Percentiles rank a stretch among this genome's conserved stretches.
These are phyloP conservation scores for Aspergillus ibericus DNA, from an alignment of 2,329 filamentous ascomycete genomes.

Conservation along the genomic window DNA sequence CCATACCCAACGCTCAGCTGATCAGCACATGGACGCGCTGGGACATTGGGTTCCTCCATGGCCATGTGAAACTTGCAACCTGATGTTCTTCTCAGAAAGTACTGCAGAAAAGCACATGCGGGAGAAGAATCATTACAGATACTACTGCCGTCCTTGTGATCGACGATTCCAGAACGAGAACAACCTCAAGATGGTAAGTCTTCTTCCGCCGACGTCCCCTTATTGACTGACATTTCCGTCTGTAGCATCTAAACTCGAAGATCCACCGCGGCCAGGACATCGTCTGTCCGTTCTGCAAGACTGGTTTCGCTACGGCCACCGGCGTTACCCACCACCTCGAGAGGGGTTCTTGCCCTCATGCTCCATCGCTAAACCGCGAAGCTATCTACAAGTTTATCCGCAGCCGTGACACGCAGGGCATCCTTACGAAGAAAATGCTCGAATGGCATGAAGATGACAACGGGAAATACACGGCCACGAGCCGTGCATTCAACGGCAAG, in stretches of 20 bases:
- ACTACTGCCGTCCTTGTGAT: slow-evolving; percentile 34
- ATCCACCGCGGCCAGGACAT: slow-evolving; percentile 50
- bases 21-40: slow-evolving; percentile 28
- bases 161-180: slow-evolving; percentile 34
- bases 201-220: background rate
- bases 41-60: background rate
- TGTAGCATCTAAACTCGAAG: slow-evolving; percentile 57
- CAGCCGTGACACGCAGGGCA: slow-evolving; percentile 47
- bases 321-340: slow-evolving; percentile 61
- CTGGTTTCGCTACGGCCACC: slow-evolving; percentile 50
- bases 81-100: slow-evolving; percentile 3
- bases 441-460: slow-evolving; percentile 42
- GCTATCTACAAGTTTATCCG: slow-evolving; percentile 50
- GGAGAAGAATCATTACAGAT: slow-evolving; percentile 24
- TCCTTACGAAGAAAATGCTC: slow-evolving; percentile 56
- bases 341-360: slow-evolving; percentile 51
- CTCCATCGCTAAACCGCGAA: slow-evolving; percentile 49
- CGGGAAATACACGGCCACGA: slow-evolving; percentile 40
- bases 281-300: slow-evolving; percentile 58
- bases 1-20: slow-evolving; percentile 11
- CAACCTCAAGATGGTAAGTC: slow-evolving; percentile 30
- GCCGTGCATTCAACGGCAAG: slow-evolving; percentile 47
- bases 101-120: slow-evolving; percentile 30
- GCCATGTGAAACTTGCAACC: slow-evolving; percentile 12
- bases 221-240: background rate